These are phyloP conservation scores for Corynespora cassiicola DNA, from an alignment of 2,329 filamentous ascomycete genomes.

Conservation along the genomic window DNA sequence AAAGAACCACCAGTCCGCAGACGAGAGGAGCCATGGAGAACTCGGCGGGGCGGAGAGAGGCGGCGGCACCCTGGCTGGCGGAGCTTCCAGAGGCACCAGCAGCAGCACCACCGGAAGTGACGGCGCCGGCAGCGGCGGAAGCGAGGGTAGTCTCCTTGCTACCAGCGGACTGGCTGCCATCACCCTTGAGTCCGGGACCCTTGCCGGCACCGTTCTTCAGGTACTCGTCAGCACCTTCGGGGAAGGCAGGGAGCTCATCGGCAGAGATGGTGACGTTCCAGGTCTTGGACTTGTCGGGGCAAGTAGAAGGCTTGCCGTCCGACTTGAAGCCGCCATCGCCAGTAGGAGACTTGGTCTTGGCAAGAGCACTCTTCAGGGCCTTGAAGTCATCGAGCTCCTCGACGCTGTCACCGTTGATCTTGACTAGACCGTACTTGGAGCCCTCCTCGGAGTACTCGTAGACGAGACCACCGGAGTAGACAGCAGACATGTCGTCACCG, in stretches of 20 bases:
- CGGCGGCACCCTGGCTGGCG: slow-evolving; percentile 50
- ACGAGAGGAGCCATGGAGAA: slow-evolving; percentile 58
- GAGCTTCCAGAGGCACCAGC: slow-evolving; percentile 25
- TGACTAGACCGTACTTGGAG: slow-evolving; percentile 78
- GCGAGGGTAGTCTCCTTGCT: slow-evolving; percentile 52
- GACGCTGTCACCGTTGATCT: slow-evolving; percentile 63
- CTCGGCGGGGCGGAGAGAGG: slow-evolving; percentile 51
- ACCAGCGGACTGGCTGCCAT: slow-evolving; percentile 63
- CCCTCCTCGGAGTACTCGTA: slow-evolving; percentile 86
- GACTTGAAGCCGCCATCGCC: slow-evolving; percentile 67
- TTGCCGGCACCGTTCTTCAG: slow-evolving; percentile 65
- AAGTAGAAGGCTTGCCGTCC: slow-evolving; percentile 58
- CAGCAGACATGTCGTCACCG: slow-evolving; percentile 78
- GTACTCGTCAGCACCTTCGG: slow-evolving; percentile 61
- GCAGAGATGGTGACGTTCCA: slow-evolving; percentile 61
- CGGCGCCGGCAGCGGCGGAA: slow-evolving; percentile 57
- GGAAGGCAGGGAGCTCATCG: slow-evolving; percentile 64
- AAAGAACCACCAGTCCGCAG: slow-evolving; percentile 57
- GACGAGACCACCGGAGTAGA: slow-evolving; percentile 95
- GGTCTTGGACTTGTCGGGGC: slow-evolving; percentile 59
- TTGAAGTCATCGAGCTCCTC: slow-evolving; percentile 69
- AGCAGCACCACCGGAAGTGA: slow-evolving; percentile 44
- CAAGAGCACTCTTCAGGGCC: slow-evolving; percentile 59
- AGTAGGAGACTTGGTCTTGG: slow-evolving; percentile 56
- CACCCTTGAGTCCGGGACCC: slow-evolving; percentile 62